Conservation (phyloP, 116 monocot genomes). For the Posidonia oceanica region DNA sequence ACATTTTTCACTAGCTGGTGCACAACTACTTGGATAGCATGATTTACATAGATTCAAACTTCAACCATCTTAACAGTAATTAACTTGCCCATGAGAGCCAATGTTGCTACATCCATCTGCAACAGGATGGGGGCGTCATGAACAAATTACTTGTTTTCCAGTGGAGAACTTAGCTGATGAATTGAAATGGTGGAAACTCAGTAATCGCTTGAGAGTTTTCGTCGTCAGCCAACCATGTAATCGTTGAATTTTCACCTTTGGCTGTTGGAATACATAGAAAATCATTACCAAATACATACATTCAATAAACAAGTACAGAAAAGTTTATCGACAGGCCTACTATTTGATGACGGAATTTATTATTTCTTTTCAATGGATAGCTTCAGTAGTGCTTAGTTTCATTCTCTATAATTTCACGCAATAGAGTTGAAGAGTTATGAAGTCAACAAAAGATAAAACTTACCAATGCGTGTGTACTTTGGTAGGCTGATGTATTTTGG, state of each 20-base stretch:
- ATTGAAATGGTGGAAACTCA: background rate
- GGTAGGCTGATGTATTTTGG: constrained; percentile 44
- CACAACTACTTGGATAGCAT: too few species aligned
- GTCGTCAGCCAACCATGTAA: constrained; percentile 4
- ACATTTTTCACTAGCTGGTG: too few species aligned
- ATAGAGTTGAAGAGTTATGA: background rate
- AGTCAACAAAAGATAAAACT: constrained; percentile 1
- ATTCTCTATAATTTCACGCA: background rate
- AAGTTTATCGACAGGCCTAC: background rate
- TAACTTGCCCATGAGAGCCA: too few species aligned
- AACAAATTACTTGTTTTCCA: too few species aligned
- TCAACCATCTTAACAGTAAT: too few species aligned
- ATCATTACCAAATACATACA: background rate
- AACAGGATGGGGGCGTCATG: too few species aligned
- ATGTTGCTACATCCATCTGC: too few species aligned
- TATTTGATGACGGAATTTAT: too few species aligned
- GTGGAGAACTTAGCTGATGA: too few species aligned
- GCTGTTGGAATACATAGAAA: background rate
- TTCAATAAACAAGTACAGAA: background rate
- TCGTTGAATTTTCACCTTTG: background rate
- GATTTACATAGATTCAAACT: too few species aligned
- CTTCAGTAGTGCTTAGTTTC: too few species aligned
- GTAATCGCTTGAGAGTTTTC: background rate
- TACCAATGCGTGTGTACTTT: constrained; percentile 32
- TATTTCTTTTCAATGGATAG: too few species aligned